Conservation (phyloP, 75 land plant species). For the Cupressus sempervirens region DNA sequence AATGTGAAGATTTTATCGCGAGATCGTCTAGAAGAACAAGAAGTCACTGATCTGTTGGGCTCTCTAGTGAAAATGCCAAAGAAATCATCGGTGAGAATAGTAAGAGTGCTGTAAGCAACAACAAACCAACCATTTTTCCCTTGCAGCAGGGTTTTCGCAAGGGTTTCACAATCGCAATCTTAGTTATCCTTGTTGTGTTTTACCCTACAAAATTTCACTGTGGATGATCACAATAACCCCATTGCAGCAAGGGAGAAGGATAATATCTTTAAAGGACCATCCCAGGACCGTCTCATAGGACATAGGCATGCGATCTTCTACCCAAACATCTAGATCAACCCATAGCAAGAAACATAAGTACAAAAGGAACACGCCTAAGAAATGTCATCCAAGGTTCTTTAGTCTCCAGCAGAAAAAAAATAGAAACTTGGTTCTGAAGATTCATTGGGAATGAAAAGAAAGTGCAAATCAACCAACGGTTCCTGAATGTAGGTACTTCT, state of each 20-base stretch:
- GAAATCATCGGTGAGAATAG: conserved; percentile 20
- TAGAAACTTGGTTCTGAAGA: not conserved
- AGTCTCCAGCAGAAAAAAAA: conserved; percentile 2
- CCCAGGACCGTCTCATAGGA: not conserved
- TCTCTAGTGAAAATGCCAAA: conserved; percentile 52
- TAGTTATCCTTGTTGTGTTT: no score
- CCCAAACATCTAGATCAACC: not conserved
- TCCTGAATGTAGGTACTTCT: conserved; percentile 32
- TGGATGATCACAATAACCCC: no score
- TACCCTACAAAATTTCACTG: no score
- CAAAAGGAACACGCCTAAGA: not conserved
- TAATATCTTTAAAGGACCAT: no score
- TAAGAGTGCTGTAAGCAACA: conserved; percentile 10
- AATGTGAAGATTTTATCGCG: no score
- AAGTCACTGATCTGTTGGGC: conserved; percentile 62
- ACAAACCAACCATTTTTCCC: not conserved
- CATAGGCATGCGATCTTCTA: not conserved
- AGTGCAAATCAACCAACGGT: not conserved
- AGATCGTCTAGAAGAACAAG: conserved; percentile 86
- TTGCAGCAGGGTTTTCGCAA: not conserved
- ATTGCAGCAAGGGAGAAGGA: no score
- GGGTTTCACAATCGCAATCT: not conserved
- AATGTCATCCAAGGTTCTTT: not conserved
- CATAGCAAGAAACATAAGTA: not conserved
- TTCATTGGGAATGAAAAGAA: conserved; percentile 2